These are phyloP conservation scores for Cyclotella baltica DNA, from an alignment of 108 stramenopile genomes.

Conservation along the genomic window DNA sequence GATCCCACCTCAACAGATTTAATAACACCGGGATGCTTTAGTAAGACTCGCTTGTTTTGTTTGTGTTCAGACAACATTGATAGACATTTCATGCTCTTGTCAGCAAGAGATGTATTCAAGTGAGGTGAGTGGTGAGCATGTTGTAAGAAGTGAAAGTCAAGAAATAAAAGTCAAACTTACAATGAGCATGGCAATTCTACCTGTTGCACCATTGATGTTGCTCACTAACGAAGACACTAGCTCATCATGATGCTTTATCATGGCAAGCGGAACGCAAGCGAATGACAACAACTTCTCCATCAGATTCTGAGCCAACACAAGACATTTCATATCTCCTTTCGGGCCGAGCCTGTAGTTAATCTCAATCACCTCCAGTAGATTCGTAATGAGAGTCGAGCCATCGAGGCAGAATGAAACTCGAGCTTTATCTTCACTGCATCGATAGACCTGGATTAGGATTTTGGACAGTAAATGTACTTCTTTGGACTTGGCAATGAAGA, in stretches of 20 bases:
- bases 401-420: conserved; percentile 39
- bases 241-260: conserved; percentile 27
- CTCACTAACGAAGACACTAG: conserved; percentile 32
- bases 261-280: conserved; percentile 29
- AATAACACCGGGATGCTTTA: conserved; percentile 19
- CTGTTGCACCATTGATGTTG: conserved; percentile 37
- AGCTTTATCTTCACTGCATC: conserved; percentile 38
- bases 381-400: conserved; percentile 34
- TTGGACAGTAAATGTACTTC: conserved; percentile 22
- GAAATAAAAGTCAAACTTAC: too few species aligned
- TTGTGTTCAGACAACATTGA: conserved; percentile 43
- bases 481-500: conserved; percentile 42
- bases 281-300: conserved; percentile 18
- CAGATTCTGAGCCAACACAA: conserved; percentile 32
- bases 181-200: conserved; percentile 34
- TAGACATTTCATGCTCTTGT: conserved; percentile 42
- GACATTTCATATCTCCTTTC: conserved; percentile 36
- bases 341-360: conserved; percentile 45
- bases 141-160: too few species aligned
- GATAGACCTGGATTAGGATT: conserved; percentile 33
- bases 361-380: conserved; percentile 42
- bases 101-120: too few species aligned
- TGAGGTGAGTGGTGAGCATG: too few species aligned
- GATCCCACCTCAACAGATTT: conserved; percentile 39
- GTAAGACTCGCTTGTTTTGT: conserved; percentile 40